Evolutionary conservation across 116 monocot species (phyloP).

Genomic region (Dioscorea cayenensis): DNA sequence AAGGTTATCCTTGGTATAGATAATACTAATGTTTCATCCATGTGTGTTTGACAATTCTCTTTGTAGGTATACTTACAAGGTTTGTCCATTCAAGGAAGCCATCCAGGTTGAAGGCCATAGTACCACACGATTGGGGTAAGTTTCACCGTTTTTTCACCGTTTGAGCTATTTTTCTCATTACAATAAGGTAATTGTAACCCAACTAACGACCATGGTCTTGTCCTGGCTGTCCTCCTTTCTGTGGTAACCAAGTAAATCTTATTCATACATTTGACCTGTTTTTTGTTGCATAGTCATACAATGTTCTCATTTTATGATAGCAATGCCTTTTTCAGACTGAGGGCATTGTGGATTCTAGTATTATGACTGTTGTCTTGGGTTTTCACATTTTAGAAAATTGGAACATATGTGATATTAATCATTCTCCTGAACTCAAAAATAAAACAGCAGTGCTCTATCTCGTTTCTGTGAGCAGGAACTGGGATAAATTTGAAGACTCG

Average conservation of each 20-base stretch:
- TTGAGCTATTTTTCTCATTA: background rate
- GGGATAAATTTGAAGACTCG: slow-evolving; percentile 98
- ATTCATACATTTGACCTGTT: too few species aligned
- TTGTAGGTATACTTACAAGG: slow-evolving; percentile 83
- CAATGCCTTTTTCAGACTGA: too few species aligned
- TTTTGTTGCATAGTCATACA: too few species aligned
- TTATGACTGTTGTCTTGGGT: too few species aligned
- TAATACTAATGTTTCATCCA: too few species aligned
- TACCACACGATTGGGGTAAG: slow-evolving; percentile 80
- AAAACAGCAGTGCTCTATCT: background rate
- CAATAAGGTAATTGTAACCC: background rate
- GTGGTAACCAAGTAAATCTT: too few species aligned
- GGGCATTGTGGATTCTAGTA: too few species aligned
- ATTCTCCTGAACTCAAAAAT: background rate
- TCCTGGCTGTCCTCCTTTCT: too few species aligned
- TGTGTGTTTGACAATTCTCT: slow-evolving; percentile 9
- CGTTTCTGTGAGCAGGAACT: slow-evolving; percentile 35
- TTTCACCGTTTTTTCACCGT: slow-evolving; percentile 13
- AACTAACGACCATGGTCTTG: too few species aligned
- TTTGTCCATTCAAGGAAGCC: slow-evolving; percentile 94
- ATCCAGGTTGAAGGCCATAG: slow-evolving; percentile 86
- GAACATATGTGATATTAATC: too few species aligned
- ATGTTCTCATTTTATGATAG: too few species aligned
- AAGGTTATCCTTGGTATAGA: background rate
- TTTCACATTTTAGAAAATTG: too few species aligned